Base-by-base conservation (phyloP, 1,284 basidiomycete species). In the Xerocomus minutiporus region DNA sequence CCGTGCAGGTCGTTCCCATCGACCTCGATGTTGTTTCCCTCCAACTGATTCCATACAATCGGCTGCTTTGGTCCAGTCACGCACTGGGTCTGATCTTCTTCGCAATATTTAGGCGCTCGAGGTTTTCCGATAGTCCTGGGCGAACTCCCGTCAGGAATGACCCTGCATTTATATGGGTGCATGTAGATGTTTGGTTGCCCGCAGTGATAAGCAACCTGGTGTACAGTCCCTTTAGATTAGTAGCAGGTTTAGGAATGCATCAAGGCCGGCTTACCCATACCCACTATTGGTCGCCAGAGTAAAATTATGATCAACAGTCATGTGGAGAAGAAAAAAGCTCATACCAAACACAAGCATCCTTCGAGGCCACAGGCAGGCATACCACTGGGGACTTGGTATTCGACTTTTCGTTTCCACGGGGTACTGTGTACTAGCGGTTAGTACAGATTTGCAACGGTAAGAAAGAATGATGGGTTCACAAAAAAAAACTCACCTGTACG, bases 41-140 rank as follows among this genome's bases (percentile, higher is more conserved):
- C 58, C 1, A 0, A 0, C 20, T 61, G 62, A 12, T 58, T 1
- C 26, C 20, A 49, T 20, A 63, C 40, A 0, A 62, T 0, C 0
- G 46, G 0, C 23, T 51, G 35, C 48, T 61, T 61, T 11, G 60
- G 40, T 15, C 62, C 60, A n/a, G 7, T 0, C 0, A 50, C 36
- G 15, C 62, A 61, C 11, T 29, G 4, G 2, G 25, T 32, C 8
- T 1, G 3, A 11, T 61, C 46, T 0, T 39, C 54, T 38, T 26
- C 35, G 23, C 60, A 61, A 40, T 44, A 64, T 4, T 13, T 8
- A 2, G 58, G 1, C 2, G 32, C 6, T 11, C 28, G 0, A 1
- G 60, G 62, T 0, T 0, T 5, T 28, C 50, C 60, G 8, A 61
- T 43, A 4, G 8, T 52, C 54, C 25, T 62, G 7, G 42, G 6